Evolutionary conservation across 192 early-diverging fungal genomes (phyloP).

Genomic region (Chytriomyces confervae): DNA sequence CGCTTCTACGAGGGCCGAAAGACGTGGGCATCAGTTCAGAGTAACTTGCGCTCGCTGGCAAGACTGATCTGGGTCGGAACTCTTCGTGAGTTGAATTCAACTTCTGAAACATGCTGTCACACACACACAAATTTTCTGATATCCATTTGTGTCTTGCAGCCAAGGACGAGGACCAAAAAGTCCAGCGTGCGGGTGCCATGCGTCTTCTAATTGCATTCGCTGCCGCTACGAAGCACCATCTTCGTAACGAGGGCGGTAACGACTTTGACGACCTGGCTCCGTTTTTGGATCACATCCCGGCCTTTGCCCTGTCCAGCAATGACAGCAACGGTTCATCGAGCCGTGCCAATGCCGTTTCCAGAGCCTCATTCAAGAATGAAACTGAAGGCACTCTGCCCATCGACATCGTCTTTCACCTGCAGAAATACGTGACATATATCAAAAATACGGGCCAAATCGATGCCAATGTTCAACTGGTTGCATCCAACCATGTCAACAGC

Average conservation of each 20-base stretch:
- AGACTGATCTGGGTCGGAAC: constrained; percentile 73
- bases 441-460: constrained; percentile 37
- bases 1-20: constrained; percentile 84
- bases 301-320: not conserved
- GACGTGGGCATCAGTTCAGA: constrained; percentile 75
- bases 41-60: constrained; percentile 75
- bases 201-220: constrained; percentile 79
- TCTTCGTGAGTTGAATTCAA: not conserved
- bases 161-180: constrained; percentile 36
- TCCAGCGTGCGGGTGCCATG: constrained; percentile 71
- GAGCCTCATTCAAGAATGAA: constrained; percentile 17
- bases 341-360: not conserved
- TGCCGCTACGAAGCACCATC: constrained; percentile 80
- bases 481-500: constrained; percentile 35
- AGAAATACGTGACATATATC: constrained; percentile 32
- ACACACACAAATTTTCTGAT: too few relatives aligned
- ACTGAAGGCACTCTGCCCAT: constrained; percentile 41
- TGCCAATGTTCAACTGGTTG: constrained; percentile 39
- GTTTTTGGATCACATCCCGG: constrained; percentile 66
- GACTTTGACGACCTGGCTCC: constrained; percentile 74
- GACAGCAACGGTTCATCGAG: not conserved
- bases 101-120: not conserved
- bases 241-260: constrained; percentile 65
- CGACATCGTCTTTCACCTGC: constrained; percentile 38
- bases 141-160: not conserved